These are phyloP conservation scores for Tuber microsphaerosporum DNA, from an alignment of 495 filamentous ascomycete species.

Conservation along the genomic window DNA sequence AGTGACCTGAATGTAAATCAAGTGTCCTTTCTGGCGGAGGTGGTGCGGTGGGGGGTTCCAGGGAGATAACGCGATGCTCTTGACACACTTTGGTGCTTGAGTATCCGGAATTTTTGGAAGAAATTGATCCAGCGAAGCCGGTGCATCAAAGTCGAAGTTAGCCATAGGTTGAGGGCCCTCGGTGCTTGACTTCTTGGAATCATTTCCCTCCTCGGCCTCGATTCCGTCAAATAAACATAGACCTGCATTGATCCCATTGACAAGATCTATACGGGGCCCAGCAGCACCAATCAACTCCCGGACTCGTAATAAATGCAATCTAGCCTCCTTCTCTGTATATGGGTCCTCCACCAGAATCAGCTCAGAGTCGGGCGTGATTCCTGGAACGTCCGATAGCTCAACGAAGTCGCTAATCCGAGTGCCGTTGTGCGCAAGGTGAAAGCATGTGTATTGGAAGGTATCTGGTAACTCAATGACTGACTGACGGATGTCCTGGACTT, in stretches of 20 bases:
- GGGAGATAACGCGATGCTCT: slow-evolving; percentile 74
- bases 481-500: slow-evolving; percentile 94
- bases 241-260: slow-evolving; percentile 84
- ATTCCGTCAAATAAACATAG: slow-evolving; percentile 71
- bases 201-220: slow-evolving; percentile 49
- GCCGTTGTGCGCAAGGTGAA: slow-evolving; percentile 86
- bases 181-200: slow-evolving; percentile 46
- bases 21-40: slow-evolving; percentile 81
- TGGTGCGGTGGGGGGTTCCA: slow-evolving; percentile 96
- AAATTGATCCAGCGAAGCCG: slow-evolving; percentile 60
- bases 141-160: slow-evolving; percentile 68
- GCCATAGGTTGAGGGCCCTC: slow-evolving; percentile 53
- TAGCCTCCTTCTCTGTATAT: slow-evolving; percentile 96
- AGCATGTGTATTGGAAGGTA: slow-evolving; percentile 95
- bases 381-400: slow-evolving; percentile 85
- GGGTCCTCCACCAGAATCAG: slow-evolving; percentile 84
- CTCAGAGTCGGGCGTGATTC: slow-evolving; percentile 63
- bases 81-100: slow-evolving; percentile 75
- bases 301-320: slow-evolving; percentile 84
- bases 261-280: slow-evolving; percentile 74
- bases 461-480: slow-evolving; percentile 90
- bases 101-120: slow-evolving; percentile 55
- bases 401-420: slow-evolving; percentile 88
- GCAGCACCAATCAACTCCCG: slow-evolving; percentile 88
- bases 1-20: slow-evolving; percentile 80